Base-by-base conservation (phyloP, 257 asterid species). In the Leptodermis oblonga region DNA sequence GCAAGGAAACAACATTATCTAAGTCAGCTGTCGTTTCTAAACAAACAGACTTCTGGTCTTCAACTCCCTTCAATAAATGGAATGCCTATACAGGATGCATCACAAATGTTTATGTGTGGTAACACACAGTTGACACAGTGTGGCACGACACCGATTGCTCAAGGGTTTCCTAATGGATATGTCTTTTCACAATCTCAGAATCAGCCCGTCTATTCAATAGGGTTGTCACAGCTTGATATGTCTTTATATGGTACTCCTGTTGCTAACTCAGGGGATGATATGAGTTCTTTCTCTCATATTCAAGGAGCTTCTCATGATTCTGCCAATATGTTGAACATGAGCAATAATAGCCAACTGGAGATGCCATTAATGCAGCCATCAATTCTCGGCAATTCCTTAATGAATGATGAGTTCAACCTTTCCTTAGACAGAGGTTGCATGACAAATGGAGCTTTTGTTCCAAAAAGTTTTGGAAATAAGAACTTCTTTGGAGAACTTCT, bases 401-500 rank as follows among this genome's bases (percentile, higher is more conserved):
- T 65, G 71, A 76, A 71, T 63, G 80, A 74, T 73, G 79, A 71
- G 67, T 72, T 71, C 67, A 71, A 77, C 77, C 77, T 49, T 42
- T 71, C 87, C 48, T 74, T 77, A 7, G 81, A 73, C 39, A 82
- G 73, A 75, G 76, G 60, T 60, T 64, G 71, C 63, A 20, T 66
- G 73, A 68, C 81, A 7, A 72, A 74, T 73, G 78, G 78, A 69
- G 36, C 74, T 12, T 71, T 73, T 65, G 69, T 69, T 45, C 62
- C 86, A 34, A 70, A 66, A 71, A 82, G 73, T 68, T 70, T 66
- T 62, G 81, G 82, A 62, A 81, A 77, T 64, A 80, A 77, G 74
- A 82, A 84, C 76, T 49, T 79, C 22, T 82, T 76, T 62, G 88
- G 86, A 23, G 83, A 81, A 80, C 79, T 70, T 75, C 82, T 78